Percentiles rank a stretch among this genome's conserved stretches.
phyloP scores from a whole-genome alignment of 768 basidiomycete species.

The Pleurotus eryngii region DNA sequence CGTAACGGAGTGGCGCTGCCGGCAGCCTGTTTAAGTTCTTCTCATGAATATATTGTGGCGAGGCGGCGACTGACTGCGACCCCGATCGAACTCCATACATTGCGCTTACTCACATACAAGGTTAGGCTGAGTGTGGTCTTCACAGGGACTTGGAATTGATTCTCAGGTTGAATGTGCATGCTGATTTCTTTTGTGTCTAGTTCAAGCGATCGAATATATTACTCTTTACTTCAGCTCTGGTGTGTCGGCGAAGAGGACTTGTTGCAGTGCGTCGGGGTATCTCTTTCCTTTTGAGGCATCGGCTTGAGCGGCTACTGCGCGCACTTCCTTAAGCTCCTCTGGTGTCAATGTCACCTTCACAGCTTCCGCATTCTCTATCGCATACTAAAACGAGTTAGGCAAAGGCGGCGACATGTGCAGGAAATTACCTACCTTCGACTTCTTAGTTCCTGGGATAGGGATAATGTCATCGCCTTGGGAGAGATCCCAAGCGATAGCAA shows the following conservation, averaged over 20 bases:
- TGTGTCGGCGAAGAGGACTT: slow-evolving; percentile 18
- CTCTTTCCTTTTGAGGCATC: slow-evolving; percentile 18
- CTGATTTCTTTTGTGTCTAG: too few relatives aligned
- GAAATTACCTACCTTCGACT: slow-evolving; percentile 19
- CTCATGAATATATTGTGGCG: too few relatives aligned
- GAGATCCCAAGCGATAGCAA: slow-evolving; percentile 38
- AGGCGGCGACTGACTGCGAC: too few relatives aligned
- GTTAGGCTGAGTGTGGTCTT: too few relatives aligned
- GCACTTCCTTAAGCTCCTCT: slow-evolving; percentile 22
- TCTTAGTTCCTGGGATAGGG: slow-evolving; percentile 35
- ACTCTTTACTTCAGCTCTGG: slow-evolving; percentile 9
- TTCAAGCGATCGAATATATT: too few relatives aligned
- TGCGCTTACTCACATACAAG: too few relatives aligned
- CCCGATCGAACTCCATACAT: too few relatives aligned
- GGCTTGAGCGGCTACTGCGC: slow-evolving; percentile 19
- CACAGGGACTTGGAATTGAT: too few relatives aligned
- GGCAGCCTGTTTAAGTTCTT: too few relatives aligned
- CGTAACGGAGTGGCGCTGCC: too few relatives aligned
- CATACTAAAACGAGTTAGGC: slow-evolving; percentile 17
- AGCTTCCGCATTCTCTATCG: slow-evolving; percentile 30
- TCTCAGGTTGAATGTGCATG: too few relatives aligned
- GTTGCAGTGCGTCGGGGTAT: slow-evolving; percentile 13
- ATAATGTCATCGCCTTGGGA: slow-evolving; percentile 34
- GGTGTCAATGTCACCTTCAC: slow-evolving; percentile 15
- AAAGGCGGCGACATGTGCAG: slow-evolving; percentile 6